Conservation (phyloP, 306 rosid species). For the Rosa lucieae region DNA sequence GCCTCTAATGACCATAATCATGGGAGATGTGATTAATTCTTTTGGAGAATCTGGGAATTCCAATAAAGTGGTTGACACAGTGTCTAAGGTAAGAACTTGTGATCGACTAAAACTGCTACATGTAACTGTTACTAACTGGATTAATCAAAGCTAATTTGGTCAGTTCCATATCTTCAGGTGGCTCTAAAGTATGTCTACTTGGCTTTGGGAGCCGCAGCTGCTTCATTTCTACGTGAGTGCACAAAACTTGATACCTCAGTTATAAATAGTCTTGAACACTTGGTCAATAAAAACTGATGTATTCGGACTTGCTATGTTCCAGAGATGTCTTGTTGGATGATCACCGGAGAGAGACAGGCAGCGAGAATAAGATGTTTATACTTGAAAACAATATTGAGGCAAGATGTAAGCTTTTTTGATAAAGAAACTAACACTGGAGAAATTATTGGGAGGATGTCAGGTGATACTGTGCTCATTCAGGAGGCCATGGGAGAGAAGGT, state of each 20-base stretch:
- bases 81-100: neutral
- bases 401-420: slow-evolving; percentile 34
- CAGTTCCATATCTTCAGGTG: neutral
- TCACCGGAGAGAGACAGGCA: slow-evolving; percentile 36
- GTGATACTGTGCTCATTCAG: slow-evolving; percentile 34
- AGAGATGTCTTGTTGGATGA: slow-evolving; percentile 40
- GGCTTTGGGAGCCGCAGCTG: slow-evolving; percentile 1
- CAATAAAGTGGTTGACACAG: slow-evolving; percentile 1
- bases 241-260: neutral
- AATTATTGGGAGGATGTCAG: slow-evolving; percentile 31
- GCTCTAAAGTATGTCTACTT: neutral
- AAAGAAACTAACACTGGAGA: slow-evolving; percentile 33
- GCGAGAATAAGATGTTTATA: slow-evolving; percentile 27
- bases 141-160: neutral
- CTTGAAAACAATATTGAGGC: slow-evolving; percentile 27
- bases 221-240: neutral
- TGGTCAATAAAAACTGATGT: neutral
- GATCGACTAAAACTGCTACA: neutral
- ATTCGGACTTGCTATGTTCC: neutral
- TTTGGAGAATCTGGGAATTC: neutral
- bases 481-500: slow-evolving; percentile 42
- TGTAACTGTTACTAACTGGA: neutral
- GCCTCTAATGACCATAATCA: slow-evolving; percentile 20
- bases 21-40: neutral
- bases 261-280: neutral